These are phyloP conservation scores for Chrysoporthe austroafricana DNA, from an alignment of 2,329 filamentous ascomycete species.

Conservation along the genomic window DNA sequence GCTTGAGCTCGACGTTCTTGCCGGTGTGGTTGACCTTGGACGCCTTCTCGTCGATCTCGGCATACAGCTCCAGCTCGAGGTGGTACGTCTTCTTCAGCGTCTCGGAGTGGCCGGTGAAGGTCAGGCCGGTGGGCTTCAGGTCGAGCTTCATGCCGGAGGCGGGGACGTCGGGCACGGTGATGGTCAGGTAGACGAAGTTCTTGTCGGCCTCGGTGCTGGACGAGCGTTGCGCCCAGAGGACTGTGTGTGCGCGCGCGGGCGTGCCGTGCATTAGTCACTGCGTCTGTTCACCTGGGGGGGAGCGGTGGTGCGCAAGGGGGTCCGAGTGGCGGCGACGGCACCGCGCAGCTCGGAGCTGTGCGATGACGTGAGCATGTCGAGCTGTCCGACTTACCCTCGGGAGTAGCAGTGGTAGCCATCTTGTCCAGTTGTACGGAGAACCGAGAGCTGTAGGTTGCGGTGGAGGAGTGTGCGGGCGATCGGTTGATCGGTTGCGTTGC, in stretches of 20 bases:
- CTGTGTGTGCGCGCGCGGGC: slow-evolving; percentile 50
- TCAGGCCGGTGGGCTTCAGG: slow-evolving; percentile 74
- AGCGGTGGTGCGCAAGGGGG: neutral
- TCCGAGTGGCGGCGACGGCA: neutral
- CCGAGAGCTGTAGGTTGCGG: neutral
- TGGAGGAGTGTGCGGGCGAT: neutral
- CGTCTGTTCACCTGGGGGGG: neutral
- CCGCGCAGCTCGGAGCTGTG: slow-evolving; percentile 3
- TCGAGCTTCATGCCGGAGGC: slow-evolving; percentile 78
- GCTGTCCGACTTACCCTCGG: slow-evolving; percentile 43
- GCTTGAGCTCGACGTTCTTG: slow-evolving; percentile 86
- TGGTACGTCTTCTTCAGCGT: slow-evolving; percentile 87
- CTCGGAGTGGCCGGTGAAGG: slow-evolving; percentile 81
- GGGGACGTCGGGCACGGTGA: slow-evolving; percentile 84
- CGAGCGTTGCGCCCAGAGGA: slow-evolving; percentile 98
- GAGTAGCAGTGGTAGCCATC: slow-evolving; percentile 39
- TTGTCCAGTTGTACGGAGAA: slow-evolving; percentile 24
- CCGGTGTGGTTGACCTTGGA: slow-evolving; percentile 87
- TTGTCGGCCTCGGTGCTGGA: slow-evolving; percentile 76
- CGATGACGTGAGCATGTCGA: neutral
- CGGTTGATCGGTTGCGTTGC: neutral
- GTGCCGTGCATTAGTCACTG: slow-evolving; percentile 5
- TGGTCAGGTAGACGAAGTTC: slow-evolving; percentile 94
- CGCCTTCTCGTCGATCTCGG: slow-evolving; percentile 83
- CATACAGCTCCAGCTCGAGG: slow-evolving; percentile 85